These are phyloP conservation scores for Musa acuminata DNA, from an alignment of 176 grass and related monocot genomes.

Conservation along the genomic window DNA sequence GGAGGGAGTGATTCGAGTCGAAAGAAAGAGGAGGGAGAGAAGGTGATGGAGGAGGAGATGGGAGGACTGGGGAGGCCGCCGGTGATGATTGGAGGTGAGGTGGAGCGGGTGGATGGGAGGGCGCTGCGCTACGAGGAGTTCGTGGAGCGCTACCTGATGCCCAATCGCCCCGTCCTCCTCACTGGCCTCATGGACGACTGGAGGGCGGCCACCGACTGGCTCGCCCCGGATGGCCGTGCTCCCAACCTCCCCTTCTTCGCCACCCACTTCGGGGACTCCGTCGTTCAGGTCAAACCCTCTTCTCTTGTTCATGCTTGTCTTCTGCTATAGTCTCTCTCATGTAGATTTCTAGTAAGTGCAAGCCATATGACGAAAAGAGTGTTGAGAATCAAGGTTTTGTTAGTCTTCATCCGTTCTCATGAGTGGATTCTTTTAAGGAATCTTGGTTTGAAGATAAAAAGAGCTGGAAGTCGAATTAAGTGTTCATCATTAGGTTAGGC, in stretches of 20 bases:
- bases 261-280: slow-evolving; percentile 30
- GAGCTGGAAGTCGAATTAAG: too few relatives aligned
- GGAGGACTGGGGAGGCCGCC: background rate
- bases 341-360: background rate
- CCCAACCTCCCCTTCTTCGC: slow-evolving; percentile 43
- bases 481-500: too few relatives aligned
- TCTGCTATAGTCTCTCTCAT: background rate
- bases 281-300: slow-evolving; percentile 31
- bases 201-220: slow-evolving; percentile 55
- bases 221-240: slow-evolving; percentile 8
- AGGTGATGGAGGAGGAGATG: background rate
- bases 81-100: slow-evolving; percentile 33
- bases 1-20: background rate
- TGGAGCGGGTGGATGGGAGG: slow-evolving; percentile 57
- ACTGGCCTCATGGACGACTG: slow-evolving; percentile 66
- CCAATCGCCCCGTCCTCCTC: slow-evolving; percentile 68
- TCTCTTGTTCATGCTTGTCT: background rate
- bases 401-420: too few relatives aligned
- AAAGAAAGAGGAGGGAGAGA: background rate
- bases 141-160: slow-evolving; percentile 53
- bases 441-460: too few relatives aligned
- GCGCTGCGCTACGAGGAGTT: slow-evolving; percentile 55
- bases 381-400: too few relatives aligned
- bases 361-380: too few relatives aligned
- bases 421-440: too few relatives aligned